A percentile compares a stretch with the other conserved stretches of the same genome.
Evolutionary conservation across 2,329 filamentous ascomycete genomes (phyloP).

Genomic region (Exophiala sp.): DNA sequence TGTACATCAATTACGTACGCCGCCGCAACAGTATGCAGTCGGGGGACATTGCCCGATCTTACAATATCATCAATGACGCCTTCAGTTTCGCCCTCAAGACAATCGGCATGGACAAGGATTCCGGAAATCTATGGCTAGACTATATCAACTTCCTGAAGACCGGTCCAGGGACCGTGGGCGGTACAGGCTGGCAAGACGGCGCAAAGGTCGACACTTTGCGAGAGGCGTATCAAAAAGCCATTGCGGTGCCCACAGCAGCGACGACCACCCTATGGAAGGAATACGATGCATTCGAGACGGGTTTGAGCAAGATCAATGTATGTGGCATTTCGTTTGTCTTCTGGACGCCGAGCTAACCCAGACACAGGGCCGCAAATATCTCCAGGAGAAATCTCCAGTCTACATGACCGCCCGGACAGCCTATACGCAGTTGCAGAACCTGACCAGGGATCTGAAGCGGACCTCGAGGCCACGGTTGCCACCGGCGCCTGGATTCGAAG

Average conservation of each 20-base stretch:
- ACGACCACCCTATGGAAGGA: constrained; percentile 90
- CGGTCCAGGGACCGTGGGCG: constrained; percentile 77
- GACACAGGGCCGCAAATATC: constrained; percentile 75
- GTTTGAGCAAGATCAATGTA: constrained; percentile 85
- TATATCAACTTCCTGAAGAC: constrained; percentile 91
- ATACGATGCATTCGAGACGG: constrained; percentile 94
- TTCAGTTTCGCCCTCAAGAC: constrained; percentile 90
- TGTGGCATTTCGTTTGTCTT: constrained; percentile 30
- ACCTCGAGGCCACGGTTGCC: constrained; percentile 75
- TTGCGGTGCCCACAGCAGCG: constrained; percentile 76
- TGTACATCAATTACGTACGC: constrained; percentile 92
- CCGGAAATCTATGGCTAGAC: constrained; percentile 85
- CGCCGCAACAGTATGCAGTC: constrained; percentile 80
- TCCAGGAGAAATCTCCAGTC: constrained; percentile 83
- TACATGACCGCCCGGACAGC: constrained; percentile 96
- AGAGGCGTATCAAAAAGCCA: constrained; percentile 86
- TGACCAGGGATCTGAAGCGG: constrained; percentile 68
- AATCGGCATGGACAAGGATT: constrained; percentile 85
- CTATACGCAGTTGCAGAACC: constrained; percentile 83
- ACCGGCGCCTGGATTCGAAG: constrained; percentile 77
- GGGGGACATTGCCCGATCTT: constrained; percentile 69
- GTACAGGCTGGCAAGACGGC: constrained; percentile 87
- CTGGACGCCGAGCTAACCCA: background rate
- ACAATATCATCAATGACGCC: constrained; percentile 71
- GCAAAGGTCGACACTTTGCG: constrained; percentile 95